Conservation (phyloP, 1,284 basidiomycete genomes). For the Marasmius tenuissimus region DNA sequence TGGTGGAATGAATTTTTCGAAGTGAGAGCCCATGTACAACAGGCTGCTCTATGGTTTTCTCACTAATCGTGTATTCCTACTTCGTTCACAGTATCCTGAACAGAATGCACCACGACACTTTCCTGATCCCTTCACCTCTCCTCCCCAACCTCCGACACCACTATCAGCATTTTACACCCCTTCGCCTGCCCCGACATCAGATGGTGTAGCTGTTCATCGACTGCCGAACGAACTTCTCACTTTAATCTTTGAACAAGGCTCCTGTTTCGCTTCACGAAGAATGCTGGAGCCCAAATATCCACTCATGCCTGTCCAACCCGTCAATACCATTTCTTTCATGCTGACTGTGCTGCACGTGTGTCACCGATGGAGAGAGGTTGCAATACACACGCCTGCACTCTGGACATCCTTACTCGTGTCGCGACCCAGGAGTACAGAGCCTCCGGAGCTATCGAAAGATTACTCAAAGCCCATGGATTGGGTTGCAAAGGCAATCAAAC, state of each 20-base stretch:
- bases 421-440: constrained; percentile 8
- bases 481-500: constrained; percentile 9
- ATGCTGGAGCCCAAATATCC: constrained; percentile 13
- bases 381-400: constrained; percentile 13
- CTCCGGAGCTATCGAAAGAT: constrained; percentile 10
- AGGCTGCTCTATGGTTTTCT: no score
- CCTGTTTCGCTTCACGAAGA: constrained; percentile 8
- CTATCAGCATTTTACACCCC: neutral
- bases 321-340: constrained; percentile 12
- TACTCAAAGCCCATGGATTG: constrained; percentile 12
- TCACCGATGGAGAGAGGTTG: constrained; percentile 15
- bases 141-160: neutral
- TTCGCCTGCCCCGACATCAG: neutral
- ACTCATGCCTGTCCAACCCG: constrained; percentile 7
- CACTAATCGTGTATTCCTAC: neutral
- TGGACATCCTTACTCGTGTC: constrained; percentile 14
- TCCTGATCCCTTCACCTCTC: neutral
- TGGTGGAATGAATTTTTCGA: neutral
- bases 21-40: neutral
- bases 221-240: constrained; percentile 17
- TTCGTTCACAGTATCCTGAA: neutral
- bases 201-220: constrained; percentile 8
- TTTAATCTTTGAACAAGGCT: constrained; percentile 14
- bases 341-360: constrained; percentile 12
- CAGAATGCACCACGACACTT: neutral